Percentiles rank a stretch among this genome's conserved stretches.
phyloP scores from a whole-genome alignment of 78 protist species.

The Polysphondylium violaceum region DNA sequence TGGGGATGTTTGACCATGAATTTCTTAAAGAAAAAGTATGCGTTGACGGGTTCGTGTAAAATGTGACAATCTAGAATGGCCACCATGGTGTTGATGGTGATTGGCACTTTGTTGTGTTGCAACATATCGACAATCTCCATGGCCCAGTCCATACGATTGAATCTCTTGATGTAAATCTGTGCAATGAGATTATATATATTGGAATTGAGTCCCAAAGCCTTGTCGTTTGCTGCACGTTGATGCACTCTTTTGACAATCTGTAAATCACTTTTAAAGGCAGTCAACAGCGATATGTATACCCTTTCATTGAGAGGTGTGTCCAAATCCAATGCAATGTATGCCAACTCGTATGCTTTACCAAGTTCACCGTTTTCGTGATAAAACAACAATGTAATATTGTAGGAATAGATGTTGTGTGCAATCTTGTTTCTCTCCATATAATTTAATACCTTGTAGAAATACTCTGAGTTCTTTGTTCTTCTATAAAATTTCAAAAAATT shows the following conservation, averaged over 20 bases:
- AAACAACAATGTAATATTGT: neutral
- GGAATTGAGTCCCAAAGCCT: neutral
- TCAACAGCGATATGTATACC: neutral
- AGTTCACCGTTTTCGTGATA: constrained; percentile 7
- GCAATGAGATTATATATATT: neutral
- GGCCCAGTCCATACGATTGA: neutral
- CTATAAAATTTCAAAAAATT: neutral
- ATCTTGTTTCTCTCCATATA: constrained; percentile 4
- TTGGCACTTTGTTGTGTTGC: neutral
- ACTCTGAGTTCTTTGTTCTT: neutral
- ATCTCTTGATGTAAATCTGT: neutral
- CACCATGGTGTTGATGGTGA: neutral
- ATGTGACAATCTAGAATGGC: neutral
- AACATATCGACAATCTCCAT: neutral
- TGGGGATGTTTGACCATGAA: neutral
- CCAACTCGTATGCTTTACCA: neutral
- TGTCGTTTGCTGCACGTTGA: neutral
- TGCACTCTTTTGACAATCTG: neutral
- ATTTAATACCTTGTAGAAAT: neutral
- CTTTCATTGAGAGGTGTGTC: neutral
- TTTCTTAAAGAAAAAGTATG: neutral
- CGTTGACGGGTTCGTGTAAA: neutral
- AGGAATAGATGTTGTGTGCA: neutral
- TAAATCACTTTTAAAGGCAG: neutral
- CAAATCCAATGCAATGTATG: neutral